Evolutionary conservation across 1,284 basidiomycete genomes (phyloP).

Genomic region (Amylostereum areolatum): DNA sequence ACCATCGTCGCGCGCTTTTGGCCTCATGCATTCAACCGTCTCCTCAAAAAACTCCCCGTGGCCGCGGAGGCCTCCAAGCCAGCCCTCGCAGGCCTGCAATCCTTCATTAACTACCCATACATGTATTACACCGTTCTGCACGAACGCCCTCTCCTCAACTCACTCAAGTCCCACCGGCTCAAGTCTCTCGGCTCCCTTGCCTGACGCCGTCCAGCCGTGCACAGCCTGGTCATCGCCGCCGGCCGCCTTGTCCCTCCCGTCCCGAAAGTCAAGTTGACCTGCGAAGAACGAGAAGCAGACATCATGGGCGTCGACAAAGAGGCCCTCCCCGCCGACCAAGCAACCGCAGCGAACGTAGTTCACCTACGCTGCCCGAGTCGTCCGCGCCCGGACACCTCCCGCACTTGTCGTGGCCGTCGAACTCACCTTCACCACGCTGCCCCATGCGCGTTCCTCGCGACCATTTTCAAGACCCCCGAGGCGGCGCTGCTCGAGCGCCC

Average conservation of each 20-base stretch:
- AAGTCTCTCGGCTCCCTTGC: constrained; percentile 96
- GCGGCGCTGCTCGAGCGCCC: constrained; percentile 62
- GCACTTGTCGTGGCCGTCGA: constrained; percentile 71
- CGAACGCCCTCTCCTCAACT: constrained; percentile 70
- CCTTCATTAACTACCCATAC: constrained; percentile 95
- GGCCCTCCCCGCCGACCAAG: constrained; percentile 14
- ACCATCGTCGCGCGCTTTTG: constrained; percentile 93
- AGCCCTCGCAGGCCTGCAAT: constrained; percentile 29
- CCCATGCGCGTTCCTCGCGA: constrained; percentile 78
- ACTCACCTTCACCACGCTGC: constrained; percentile 76
- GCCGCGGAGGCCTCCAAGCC: constrained; percentile 74
- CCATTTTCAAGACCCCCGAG: constrained; percentile 60
- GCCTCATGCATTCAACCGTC: constrained; percentile 86
- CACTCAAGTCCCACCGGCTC: constrained; percentile 84
- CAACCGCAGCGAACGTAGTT: constrained; percentile 21
- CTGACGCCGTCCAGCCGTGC: constrained; percentile 92
- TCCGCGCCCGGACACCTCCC: constrained; percentile 36
- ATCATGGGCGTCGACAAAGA: constrained; percentile 67
- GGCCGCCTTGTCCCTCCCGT: constrained; percentile 17
- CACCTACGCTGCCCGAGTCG: constrained; percentile 33
- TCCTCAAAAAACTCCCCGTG: constrained; percentile 85
- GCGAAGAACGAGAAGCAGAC: constrained; percentile 37
- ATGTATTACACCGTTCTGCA: constrained; percentile 88
- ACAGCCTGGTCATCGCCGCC: constrained; percentile 36
- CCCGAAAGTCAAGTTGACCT: constrained; percentile 29